These are phyloP conservation scores for Pecoramyces ruminantium DNA, from an alignment of 192 early-diverging fungal species.

Conservation along the genomic window DNA sequence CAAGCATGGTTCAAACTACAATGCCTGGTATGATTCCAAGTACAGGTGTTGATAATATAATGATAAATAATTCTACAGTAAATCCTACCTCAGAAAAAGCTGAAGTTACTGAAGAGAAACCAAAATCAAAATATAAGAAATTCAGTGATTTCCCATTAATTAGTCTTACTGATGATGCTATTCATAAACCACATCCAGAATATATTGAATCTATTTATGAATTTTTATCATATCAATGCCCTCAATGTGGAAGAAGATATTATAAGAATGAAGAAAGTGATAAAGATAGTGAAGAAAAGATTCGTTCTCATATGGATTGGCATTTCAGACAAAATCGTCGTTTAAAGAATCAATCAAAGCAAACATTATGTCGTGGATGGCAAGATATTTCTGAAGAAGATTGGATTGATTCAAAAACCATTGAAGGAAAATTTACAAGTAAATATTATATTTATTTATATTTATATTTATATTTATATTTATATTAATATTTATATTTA, in stretches of 20 bases:
- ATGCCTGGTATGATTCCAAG: not conserved
- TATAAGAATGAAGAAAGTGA: slow-evolving; percentile 38
- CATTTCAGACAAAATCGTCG: slow-evolving; percentile 91
- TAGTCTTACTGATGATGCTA: slow-evolving; percentile 25
- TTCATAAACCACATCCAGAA: slow-evolving; percentile 28
- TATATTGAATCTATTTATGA: slow-evolving; percentile 53
- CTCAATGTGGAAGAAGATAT: slow-evolving; percentile 82
- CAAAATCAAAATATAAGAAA: not conserved
- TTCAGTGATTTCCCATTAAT: slow-evolving; percentile 7
- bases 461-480: not conserved
- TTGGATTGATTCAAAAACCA: slow-evolving; percentile 1
- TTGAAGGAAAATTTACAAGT: slow-evolving; percentile 2
- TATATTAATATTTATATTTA: no score
- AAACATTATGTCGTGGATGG: slow-evolving; percentile 72
- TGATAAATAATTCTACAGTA: not conserved
- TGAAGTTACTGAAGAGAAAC: not conserved
- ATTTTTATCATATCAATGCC: slow-evolving; percentile 61
- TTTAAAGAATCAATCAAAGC: slow-evolving; percentile 60
- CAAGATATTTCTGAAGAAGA: slow-evolving; percentile 43
- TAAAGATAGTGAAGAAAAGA: slow-evolving; percentile 47
- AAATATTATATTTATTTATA: not conserved
- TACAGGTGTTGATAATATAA: not conserved
- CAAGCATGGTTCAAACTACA: no score
- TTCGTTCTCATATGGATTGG: slow-evolving; percentile 81
- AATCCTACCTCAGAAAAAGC: no score